Percentiles rank a stretch among this genome's conserved stretches.
Conservation (phyloP, 164 flowering plant genomes). For the Stephania cephalantha region DNA sequence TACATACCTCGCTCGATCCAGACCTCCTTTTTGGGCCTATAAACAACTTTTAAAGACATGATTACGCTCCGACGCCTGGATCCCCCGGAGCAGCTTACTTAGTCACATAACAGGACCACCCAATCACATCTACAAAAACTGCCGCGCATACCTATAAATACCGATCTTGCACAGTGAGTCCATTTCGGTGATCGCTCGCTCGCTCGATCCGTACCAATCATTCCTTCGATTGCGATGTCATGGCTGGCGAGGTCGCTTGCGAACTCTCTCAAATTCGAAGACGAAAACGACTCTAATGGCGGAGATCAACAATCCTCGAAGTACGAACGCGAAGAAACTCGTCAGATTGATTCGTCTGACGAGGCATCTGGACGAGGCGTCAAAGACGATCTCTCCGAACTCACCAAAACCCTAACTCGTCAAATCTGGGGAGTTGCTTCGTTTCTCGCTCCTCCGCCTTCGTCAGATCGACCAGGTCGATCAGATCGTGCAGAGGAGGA, state of each 20-base stretch:
- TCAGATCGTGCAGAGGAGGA: too few species aligned
- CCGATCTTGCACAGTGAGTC: background rate
- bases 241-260: constrained; percentile 77
- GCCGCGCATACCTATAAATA: background rate
- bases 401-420: constrained; percentile 69
- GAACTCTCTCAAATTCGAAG: constrained; percentile 53
- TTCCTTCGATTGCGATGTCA: constrained; percentile 36
- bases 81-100: background rate
- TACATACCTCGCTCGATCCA: too few species aligned
- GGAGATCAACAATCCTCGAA: background rate
- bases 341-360: constrained; percentile 14
- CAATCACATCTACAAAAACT: too few species aligned
- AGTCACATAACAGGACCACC: background rate
- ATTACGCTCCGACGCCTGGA: background rate
- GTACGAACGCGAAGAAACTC: background rate
- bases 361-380: constrained; percentile 48
- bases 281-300: constrained; percentile 16
- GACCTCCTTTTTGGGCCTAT: too few species aligned
- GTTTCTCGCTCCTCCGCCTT: constrained; percentile 70
- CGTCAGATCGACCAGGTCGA: constrained; percentile 19
- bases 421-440: constrained; percentile 86
- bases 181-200: background rate
- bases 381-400: constrained; percentile 75
- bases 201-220: background rate
- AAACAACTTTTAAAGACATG: too few species aligned